A percentile compares a stretch with the other conserved stretches of the same genome.
Conservation (phyloP, 2,329 filamentous ascomycete species). For the Teratosphaeria viscida region DNA sequence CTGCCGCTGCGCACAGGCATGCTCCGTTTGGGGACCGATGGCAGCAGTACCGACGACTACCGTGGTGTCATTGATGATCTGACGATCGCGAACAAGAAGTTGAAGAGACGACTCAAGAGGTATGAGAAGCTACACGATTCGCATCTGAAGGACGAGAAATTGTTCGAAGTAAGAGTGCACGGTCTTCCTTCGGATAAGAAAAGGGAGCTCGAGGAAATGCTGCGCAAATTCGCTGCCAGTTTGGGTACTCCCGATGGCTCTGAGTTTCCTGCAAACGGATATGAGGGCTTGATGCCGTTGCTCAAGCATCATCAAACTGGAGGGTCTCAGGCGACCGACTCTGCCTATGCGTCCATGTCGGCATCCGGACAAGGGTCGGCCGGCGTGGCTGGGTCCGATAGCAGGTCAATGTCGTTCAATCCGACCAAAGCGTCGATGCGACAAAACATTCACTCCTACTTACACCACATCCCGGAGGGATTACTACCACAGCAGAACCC, state of each 20-base stretch:
- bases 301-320: conserved; percentile 47
- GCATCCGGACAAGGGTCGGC: conserved; percentile 37
- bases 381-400: conserved; percentile 25
- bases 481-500: conserved; percentile 48
- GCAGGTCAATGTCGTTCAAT: conserved; percentile 12
- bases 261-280: conserved; percentile 15
- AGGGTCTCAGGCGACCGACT: conserved; percentile 50
- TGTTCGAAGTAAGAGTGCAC: conserved; percentile 76
- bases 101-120: conserved; percentile 62
- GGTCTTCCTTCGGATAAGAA: conserved; percentile 62
- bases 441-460: conserved; percentile 57
- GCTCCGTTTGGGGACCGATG: conserved; percentile 32
- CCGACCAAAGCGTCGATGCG: conserved; percentile 29
- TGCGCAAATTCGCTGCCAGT: conserved; percentile 59
- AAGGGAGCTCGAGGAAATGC: conserved; percentile 61
- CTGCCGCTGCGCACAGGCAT: conserved; percentile 25
- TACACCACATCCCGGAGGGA: conserved; percentile 62
- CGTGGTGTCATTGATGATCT: conserved; percentile 79
- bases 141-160: conserved; percentile 60
- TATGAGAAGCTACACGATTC: conserved; percentile 59
- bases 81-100: conserved; percentile 69
- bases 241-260: conserved; percentile 43
- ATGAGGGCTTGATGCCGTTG: conserved; percentile 31
- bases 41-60: conserved; percentile 62
- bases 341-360: conserved; percentile 53